Evolutionary conservation across 148 eudicot genomes (phyloP), one percentile per base, ranked within the genome.

Genomic region (Camellia sinensis): DNA sequence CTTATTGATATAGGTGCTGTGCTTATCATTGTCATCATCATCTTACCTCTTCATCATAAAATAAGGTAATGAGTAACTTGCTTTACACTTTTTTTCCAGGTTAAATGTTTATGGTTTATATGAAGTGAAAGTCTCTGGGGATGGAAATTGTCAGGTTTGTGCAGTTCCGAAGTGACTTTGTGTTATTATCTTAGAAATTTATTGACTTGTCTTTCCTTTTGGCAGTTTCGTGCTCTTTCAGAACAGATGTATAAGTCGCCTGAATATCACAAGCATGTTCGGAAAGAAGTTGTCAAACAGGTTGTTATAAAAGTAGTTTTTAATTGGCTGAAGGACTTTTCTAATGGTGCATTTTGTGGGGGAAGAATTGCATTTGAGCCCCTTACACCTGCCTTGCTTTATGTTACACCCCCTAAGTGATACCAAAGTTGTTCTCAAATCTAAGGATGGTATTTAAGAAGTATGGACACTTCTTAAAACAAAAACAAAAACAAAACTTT

Each of bases 81-180:
- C 43, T 45, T 29, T 54, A 75, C 3, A 60, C 29, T 12, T 44
- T 43, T 44, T 78, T 86, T 73, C 77, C 92, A 94, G 98, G 89
- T 68, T 94, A 71, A 88, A 86, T 72, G 86, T 86, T 71, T 91
- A 94, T 84, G 95, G 95, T 75, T 84, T 94, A 50, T 91, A 79
- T 82, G 98, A 94, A 83, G 92, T 92, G 76, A 88, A 82, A 87
- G 95, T 94, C 71, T 90, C 95, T 21, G 98, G 98, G 71, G 98
- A 94, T 88, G 98, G 98, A 77, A 94, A 94, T 89, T 94, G 98
- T 83, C 98, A 94, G 96, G 98, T 94, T 70, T 64, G 89, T 85
- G 74, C 71, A 80, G 50, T 13, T 82, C 72, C 60, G 63, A 56
- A 46, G 69, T 43, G n/a, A 73, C 17, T 43, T 44, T 67, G 65